Base-by-base conservation (phyloP, 1,139 yeast species). In the Pichia sp. region DNA sequence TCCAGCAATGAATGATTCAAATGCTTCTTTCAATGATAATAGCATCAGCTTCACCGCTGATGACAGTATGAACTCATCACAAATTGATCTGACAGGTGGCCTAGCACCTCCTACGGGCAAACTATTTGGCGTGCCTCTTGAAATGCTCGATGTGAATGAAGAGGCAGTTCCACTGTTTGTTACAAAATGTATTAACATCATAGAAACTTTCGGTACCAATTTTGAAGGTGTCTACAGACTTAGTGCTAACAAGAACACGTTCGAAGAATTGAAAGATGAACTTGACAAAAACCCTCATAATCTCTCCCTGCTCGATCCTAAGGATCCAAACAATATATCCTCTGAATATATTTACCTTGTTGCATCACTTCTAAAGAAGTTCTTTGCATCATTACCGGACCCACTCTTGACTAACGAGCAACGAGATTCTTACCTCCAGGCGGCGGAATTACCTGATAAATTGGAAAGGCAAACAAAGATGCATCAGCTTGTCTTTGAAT, bases 101-200 rank as follows among this genome's bases (percentile, higher is more conserved):
- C n/a, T 12, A 25, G 10, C 13, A 25, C 17, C 10, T 13, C 16
- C 9, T 10, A 13, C 16, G 13, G 55, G 50, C 30, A 55, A 53
- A 59, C 61, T 39, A 0, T 88, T 83, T 62, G 96, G 96, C 0
- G 76, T 78, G 0, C 78, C 94, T 0, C 67, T 91, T 16, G 94
- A 83, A 45, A 76, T 72, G 9, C 75, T 87, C 19, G 81, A 79
- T 44, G 77, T 72, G 49, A 96, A 94, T 42, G 95, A 86, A 36
- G 94, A 85, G 47, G 80, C 85, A 58, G 96, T 88, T 3, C 97
- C 98, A 1, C 70, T 84, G n/a, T 72, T 88, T 33, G 97, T 88
- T 9, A 79, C 81, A 47, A 85, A 81, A 53, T 88, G 97, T 64
- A 82, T 88, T 37, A 82, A 81, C 46, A 81, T 88, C 8, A 76